phyloP scores from a whole-genome alignment of 495 filamentous ascomycete genomes.

The Penicillium fimorum region DNA sequence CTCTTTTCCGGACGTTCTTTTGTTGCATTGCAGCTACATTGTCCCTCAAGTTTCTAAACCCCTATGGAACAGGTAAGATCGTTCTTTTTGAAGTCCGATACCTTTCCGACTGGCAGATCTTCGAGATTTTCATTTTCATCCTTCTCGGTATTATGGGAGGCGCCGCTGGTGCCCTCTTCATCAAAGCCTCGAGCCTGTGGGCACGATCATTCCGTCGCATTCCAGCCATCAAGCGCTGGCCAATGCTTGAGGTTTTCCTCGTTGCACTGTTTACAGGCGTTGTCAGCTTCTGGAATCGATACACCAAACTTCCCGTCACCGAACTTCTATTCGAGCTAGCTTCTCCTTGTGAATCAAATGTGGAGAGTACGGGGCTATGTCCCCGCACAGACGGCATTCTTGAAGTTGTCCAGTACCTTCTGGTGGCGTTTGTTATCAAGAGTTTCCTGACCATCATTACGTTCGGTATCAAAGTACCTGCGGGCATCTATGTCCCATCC shows the following conservation, averaged over 20 bases:
- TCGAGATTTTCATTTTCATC: conserved; percentile 85
- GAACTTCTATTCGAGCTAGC: conserved; percentile 90
- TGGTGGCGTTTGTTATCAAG: conserved; percentile 84
- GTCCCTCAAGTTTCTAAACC: conserved; percentile 90
- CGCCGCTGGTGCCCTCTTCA: conserved; percentile 83
- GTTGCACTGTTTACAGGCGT: conserved; percentile 84
- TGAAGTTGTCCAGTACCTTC: conserved; percentile 63
- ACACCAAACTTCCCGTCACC: conserved; percentile 84
- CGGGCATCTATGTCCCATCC: conserved; percentile 94
- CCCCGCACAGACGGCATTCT: conserved; percentile 74
- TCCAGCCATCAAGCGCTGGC: conserved; percentile 73
- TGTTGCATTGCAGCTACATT: conserved; percentile 92
- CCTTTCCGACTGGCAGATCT: conserved; percentile 87
- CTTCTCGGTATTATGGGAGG: conserved; percentile 83
- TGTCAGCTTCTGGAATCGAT: conserved; percentile 88
- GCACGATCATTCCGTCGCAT: conserved; percentile 84
- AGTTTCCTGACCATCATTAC: conserved; percentile 82
- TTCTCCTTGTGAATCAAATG: conserved; percentile 73
- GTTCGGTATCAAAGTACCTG: conserved; percentile 92
- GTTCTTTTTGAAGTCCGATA: conserved; percentile 95
- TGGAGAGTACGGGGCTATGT: conserved; percentile 66
- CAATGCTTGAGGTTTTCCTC: conserved; percentile 81
- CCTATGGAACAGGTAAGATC: conserved; percentile 94
- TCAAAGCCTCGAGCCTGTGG: conserved; percentile 91
- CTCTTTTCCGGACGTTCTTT: conserved; percentile 96